phyloP scores from a whole-genome alignment of 2,329 filamentous ascomycete species.

The Raffaelea albimanens region DNA sequence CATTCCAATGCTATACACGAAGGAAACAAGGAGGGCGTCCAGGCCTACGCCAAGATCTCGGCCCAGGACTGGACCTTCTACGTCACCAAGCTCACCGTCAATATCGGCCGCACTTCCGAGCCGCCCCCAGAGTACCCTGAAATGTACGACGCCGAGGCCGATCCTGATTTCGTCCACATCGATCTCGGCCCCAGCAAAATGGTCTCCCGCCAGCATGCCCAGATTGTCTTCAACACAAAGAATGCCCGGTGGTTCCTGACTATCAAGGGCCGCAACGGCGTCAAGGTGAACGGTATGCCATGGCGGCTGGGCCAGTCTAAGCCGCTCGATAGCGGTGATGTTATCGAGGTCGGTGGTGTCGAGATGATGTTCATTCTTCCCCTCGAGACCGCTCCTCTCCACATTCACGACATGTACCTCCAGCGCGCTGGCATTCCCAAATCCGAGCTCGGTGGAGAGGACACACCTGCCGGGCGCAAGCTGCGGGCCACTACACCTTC shows the following conservation, averaged over 20 bases:
- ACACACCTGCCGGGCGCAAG: slow-evolving; percentile 3
- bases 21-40: slow-evolving; percentile 50
- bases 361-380: slow-evolving; percentile 99
- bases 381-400: slow-evolving; percentile 54
- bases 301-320: slow-evolving; percentile 59
- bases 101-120: slow-evolving; percentile 64
- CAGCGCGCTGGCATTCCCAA: slow-evolving; percentile 52
- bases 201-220: slow-evolving; percentile 67
- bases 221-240: slow-evolving; percentile 62
- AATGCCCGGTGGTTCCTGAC: slow-evolving; percentile 70
- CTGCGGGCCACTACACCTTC: slow-evolving; percentile 11
- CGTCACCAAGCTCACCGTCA: slow-evolving; percentile 63
- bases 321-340: slow-evolving; percentile 71
- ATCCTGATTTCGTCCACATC: slow-evolving; percentile 60
- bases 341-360: slow-evolving; percentile 82
- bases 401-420: slow-evolving; percentile 60
- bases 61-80: slow-evolving; percentile 80
- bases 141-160: slow-evolving; percentile 33
- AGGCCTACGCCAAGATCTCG: slow-evolving; percentile 74
- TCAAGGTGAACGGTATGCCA: slow-evolving; percentile 68
- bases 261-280: slow-evolving; percentile 85
- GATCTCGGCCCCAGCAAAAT: slow-evolving; percentile 80
- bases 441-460: slow-evolving; percentile 14
- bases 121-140: slow-evolving; percentile 22
- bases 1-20: slow-evolving; percentile 57